These are phyloP conservation scores for Pseudopithomyces maydicus DNA, from an alignment of 2,329 filamentous ascomycete species.

Conservation along the genomic window DNA sequence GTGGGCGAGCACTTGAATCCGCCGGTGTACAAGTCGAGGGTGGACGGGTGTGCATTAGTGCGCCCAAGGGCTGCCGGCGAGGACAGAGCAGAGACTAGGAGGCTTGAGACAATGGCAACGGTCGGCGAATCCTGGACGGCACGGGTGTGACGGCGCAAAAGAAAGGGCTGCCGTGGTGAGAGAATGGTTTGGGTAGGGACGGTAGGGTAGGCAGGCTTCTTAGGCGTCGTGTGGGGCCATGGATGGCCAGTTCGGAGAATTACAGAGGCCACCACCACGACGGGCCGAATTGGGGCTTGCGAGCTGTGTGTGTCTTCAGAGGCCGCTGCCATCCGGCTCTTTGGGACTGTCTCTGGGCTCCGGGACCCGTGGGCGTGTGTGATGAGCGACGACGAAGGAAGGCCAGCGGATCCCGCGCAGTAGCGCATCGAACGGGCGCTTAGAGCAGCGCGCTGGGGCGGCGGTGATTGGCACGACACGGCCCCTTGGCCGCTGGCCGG, in stretches of 20 bases:
- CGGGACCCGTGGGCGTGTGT: constrained; percentile 3
- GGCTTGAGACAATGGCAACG: constrained; percentile 3
- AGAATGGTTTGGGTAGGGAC: neutral
- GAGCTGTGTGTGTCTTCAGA: no score
- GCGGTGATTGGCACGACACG: neutral
- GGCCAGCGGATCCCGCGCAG: constrained; percentile 11
- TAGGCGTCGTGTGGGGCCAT: neutral
- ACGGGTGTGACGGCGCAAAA: constrained; percentile 4
- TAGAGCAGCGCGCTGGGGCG: constrained; percentile 8
- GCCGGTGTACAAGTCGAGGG: constrained; percentile 9
- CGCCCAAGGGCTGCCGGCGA: constrained; percentile 8
- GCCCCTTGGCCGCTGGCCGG: constrained; percentile 18
- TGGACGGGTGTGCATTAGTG: constrained; percentile 28
- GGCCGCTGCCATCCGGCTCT: constrained; percentile 11
- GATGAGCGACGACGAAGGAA: constrained; percentile 7
- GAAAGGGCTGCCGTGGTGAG: neutral
- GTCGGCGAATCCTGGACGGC: constrained; percentile 8
- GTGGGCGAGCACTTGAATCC: constrained; percentile 19
- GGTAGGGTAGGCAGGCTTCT: neutral
- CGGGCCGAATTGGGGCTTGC: neutral
- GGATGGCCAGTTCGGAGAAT: constrained; percentile 6
- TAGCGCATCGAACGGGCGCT: constrained; percentile 21
- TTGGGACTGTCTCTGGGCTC: constrained; percentile 6
- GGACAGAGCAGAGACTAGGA: constrained; percentile 8
- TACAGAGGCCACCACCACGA: neutral